Base-by-base conservation (phyloP, 148 eudicot genomes). In the Heliosperma pusillum region DNA sequence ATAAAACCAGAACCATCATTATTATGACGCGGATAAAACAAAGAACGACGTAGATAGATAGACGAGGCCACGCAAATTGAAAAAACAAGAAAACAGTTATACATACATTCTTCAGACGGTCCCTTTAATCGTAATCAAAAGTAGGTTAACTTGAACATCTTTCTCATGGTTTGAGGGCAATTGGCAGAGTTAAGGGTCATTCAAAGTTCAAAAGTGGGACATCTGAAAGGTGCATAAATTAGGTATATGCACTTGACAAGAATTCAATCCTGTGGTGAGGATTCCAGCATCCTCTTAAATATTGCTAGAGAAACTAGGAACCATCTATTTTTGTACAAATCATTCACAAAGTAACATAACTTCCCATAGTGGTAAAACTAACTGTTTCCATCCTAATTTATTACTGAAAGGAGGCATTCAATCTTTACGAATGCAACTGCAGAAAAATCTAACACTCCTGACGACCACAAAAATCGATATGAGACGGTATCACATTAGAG, bases 261-360 rank as follows among this genome's bases (percentile, higher is more conserved):
- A 53, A 57, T 76, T n/a, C 25, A 2, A 19, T 59, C 52, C 36
- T 26, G 42, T 74, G 69, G 70, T 47, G 1, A 59, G 55, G 47
- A 19, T 36, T n/a, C n/a, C n/a, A n/a, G n/a, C n/a, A n/a, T n/a
- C n/a, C n/a, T n/a, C 33, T 11, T n/a, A 50, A 22, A 42, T 0
- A 42, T 42, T n/a, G n/a, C 8, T 42, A 16, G 55, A 10, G 55
- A 12, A 50, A 16, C 55, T 50, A 50, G 55, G 19, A 50, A 50
- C 55, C 55, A 3, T 50, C 55, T 50, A 12, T 50, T 50, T 50
- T 50, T 50, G 55, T 11, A 50, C 55, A 50, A 16, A 50, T 50
- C 55, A 50, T 50, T 50, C 55, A 11, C 4, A 50, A 50, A 13
- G 10, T 50, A 50, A 17, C 17, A 50, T 50, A 50, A 15, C 55